A percentile compares a stretch with the other conserved stretches of the same genome.
These are phyloP conservation scores for Fusarium nisikadoi DNA, from an alignment of 2,329 filamentous ascomycete genomes.

Conservation along the genomic window DNA sequence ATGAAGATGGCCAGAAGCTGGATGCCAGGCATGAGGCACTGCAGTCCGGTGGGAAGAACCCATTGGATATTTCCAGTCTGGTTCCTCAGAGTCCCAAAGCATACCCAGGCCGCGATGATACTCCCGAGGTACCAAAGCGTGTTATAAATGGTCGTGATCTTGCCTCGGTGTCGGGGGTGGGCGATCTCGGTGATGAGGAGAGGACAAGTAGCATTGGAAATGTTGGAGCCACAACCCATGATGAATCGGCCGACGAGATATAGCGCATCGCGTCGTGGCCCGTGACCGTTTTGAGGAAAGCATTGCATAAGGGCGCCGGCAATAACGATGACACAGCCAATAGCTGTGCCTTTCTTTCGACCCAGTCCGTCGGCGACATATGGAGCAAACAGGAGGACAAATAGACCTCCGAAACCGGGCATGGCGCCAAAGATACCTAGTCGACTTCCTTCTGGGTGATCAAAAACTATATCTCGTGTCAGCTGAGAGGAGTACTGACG, in stretches of 20 bases:
- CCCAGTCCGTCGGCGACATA: slow-evolving; percentile 41
- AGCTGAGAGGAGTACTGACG: not conserved
- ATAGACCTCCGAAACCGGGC: slow-evolving; percentile 39
- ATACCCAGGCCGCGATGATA: slow-evolving; percentile 38
- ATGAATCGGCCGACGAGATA: slow-evolving; percentile 39
- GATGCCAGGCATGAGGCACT: slow-evolving; percentile 39
- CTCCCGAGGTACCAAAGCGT: slow-evolving; percentile 41
- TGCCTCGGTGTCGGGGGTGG: slow-evolving; percentile 37
- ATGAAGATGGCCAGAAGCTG: slow-evolving; percentile 36
- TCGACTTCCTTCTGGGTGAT: slow-evolving; percentile 37
- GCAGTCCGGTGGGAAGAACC: slow-evolving; percentile 35
- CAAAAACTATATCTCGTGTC: slow-evolving; percentile 25
- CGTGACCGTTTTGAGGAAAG: slow-evolving; percentile 22
- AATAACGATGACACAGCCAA: slow-evolving; percentile 35
- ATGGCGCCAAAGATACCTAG: slow-evolving; percentile 42
- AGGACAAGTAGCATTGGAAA: slow-evolving; percentile 40
- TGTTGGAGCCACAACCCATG: slow-evolving; percentile 41
- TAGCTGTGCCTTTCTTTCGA: slow-evolving; percentile 37
- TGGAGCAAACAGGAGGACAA: slow-evolving; percentile 40
- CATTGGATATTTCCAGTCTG: slow-evolving; percentile 34
- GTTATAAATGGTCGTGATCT: slow-evolving; percentile 41
- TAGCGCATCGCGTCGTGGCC: slow-evolving; percentile 25
- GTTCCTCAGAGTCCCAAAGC: slow-evolving; percentile 32
- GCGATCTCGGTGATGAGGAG: slow-evolving; percentile 40
- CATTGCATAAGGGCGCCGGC: slow-evolving; percentile 38